A percentile compares a stretch with the other conserved stretches of the same genome.
Evolutionary conservation across 768 basidiomycete genomes (phyloP).

Genomic region (Pluteus cervinus): DNA sequence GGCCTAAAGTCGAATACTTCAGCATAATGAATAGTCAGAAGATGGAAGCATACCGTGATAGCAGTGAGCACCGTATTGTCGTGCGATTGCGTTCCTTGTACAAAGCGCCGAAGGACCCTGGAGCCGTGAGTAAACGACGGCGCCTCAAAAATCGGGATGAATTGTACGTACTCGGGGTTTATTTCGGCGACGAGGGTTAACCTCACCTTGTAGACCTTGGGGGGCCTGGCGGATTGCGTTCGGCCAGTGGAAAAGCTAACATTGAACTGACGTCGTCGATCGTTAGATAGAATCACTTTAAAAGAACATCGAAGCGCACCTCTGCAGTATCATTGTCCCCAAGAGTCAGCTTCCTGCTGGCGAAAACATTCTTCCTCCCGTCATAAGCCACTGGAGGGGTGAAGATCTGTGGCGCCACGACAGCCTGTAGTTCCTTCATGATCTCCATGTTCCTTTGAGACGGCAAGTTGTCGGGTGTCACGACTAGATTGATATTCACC

Average conservation of each 20-base stretch:
- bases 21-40: not conserved
- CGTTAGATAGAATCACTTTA: slow-evolving; percentile 1
- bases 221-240: too few species aligned
- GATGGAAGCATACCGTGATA: slow-evolving; percentile 54
- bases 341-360: slow-evolving; percentile 55
- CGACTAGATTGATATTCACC: not conserved
- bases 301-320: slow-evolving; percentile 26
- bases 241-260: slow-evolving; percentile 43
- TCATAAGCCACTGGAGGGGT: slow-evolving; percentile 73
- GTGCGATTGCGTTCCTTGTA: slow-evolving; percentile 57
- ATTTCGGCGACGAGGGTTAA: slow-evolving; percentile 53
- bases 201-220: slow-evolving; percentile 64
- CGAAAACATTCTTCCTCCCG: slow-evolving; percentile 72
- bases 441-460: slow-evolving; percentile 51
- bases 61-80: slow-evolving; percentile 60
- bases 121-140: not conserved
- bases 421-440: slow-evolving; percentile 55
- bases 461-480: slow-evolving; percentile 4
- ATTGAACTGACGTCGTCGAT: slow-evolving; percentile 42
- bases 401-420: slow-evolving; percentile 57
- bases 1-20: too few species aligned
- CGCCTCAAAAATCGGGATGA: not conserved
- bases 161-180: slow-evolving; percentile 38
- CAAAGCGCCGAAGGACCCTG: slow-evolving; percentile 60
- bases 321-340: slow-evolving; percentile 54